These are phyloP conservation scores for Penicillium odoratum DNA, from an alignment of 495 filamentous ascomycete species.

Conservation along the genomic window DNA sequence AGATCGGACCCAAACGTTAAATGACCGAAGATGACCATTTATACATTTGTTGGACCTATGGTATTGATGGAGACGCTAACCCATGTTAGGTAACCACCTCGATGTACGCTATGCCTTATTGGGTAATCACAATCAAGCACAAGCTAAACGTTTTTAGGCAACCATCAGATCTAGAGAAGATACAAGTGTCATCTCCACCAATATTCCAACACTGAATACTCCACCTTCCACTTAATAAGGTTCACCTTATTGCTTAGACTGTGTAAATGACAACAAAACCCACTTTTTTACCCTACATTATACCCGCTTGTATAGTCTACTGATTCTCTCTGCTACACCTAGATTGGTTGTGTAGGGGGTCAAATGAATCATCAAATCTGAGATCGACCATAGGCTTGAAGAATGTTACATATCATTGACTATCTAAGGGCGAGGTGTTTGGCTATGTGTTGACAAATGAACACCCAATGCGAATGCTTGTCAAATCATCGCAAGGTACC, in stretches of 20 bases:
- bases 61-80: not conserved
- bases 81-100: not conserved
- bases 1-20: not conserved
- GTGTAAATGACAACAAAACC: too few relatives aligned
- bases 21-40: not conserved
- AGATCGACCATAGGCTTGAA: not conserved
- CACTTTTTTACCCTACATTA: too few relatives aligned
- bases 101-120: not conserved
- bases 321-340: too few relatives aligned
- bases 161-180: not conserved
- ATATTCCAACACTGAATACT: too few relatives aligned
- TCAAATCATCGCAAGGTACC: too few relatives aligned
- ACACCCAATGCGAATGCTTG: too few relatives aligned
- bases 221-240: too few relatives aligned
- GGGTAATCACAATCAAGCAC: not conserved
- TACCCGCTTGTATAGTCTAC: too few relatives aligned
- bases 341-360: too few relatives aligned
- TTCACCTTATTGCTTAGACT: too few relatives aligned
- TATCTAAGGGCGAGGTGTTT: not conserved
- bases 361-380: not conserved
- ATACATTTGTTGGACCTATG: not conserved
- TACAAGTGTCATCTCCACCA: not conserved
- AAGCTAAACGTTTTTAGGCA: not conserved
- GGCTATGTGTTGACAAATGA: too few relatives aligned
- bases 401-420: not conserved